phyloP scores from a whole-genome alignment of 139 green algal genomes.

The Klebsormidium nitens region DNA sequence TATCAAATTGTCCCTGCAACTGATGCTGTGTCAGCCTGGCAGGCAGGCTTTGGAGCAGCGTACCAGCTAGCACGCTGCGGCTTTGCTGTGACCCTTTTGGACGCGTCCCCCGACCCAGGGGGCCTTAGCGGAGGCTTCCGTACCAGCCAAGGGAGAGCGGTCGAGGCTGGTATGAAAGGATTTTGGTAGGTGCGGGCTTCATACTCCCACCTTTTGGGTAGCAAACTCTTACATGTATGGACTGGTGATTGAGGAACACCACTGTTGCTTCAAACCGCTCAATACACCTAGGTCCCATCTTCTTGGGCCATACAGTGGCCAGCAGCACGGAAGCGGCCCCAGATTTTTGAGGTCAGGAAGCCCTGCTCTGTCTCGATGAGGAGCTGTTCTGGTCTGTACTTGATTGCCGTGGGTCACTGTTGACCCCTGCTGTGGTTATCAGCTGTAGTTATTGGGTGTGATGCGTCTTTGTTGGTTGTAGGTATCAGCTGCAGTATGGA shows the following conservation, averaged over 20 bases:
- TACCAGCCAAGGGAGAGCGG: constrained; percentile 17
- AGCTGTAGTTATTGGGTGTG: no score
- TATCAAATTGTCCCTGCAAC: no score
- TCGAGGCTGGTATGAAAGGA: constrained; percentile 44
- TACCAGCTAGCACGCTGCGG: constrained; percentile 32
- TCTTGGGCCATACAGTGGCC: neutral
- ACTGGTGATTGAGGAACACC: neutral
- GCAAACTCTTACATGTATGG: neutral
- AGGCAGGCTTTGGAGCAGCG: constrained; percentile 37
- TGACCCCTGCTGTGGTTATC: no score
- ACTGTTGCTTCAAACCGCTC: constrained; percentile 2
- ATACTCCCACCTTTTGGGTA: neutral
- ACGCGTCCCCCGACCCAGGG: constrained; percentile 27
- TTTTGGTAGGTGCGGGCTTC: constrained; percentile 35
- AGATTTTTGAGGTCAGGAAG: no score
- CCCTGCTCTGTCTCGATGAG: no score
- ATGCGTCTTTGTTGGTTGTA: no score
- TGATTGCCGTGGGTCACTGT: no score
- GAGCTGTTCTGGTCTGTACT: neutral
- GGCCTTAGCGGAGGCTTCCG: constrained; percentile 32
- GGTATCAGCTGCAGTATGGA: no score
- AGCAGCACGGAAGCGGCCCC: neutral
- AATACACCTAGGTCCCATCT: neutral
- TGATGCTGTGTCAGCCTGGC: no score
- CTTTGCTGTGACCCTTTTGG: constrained; percentile 39